Percentiles rank a stretch among this genome's conserved stretches.
Conservation (phyloP, 331 rosid species). For the Saraca asoca region DNA sequence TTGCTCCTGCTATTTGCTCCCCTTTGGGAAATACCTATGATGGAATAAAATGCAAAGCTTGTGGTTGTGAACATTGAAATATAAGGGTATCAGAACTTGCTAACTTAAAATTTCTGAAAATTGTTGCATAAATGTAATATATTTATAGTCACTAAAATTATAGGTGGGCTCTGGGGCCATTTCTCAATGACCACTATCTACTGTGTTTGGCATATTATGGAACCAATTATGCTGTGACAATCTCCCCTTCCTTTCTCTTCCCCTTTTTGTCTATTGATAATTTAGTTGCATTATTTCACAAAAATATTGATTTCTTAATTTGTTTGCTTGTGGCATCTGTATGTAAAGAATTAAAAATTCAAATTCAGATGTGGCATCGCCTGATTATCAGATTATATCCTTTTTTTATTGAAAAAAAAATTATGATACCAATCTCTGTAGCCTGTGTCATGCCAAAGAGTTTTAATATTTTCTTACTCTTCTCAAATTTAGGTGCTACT, state of each 20-base stretch:
- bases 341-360: conserved; percentile 13
- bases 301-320: conserved; percentile 13
- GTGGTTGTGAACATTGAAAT: not conserved
- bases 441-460: conserved; percentile 6
- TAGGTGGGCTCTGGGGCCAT: conserved; percentile 3
- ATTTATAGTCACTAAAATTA: conserved; percentile 11
- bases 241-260: not conserved
- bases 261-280: conserved; percentile 1
- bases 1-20: conserved; percentile 3
- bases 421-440: conserved; percentile 1
- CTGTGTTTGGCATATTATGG: not conserved
- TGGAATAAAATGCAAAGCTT: not conserved
- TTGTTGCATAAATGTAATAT: not conserved
- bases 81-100: not conserved
- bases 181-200: not conserved
- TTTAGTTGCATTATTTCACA: conserved; percentile 16
- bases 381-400: not conserved
- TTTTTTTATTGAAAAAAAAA: not conserved
- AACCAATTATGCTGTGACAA: too few relatives aligned
- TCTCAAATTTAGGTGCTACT: conserved; percentile 74
- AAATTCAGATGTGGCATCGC: conserved; percentile 17
- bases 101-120: conserved; percentile 12
- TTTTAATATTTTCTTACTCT: conserved; percentile 27
- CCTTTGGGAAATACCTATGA: conserved; percentile 4
- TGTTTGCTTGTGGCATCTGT: conserved; percentile 19